A percentile compares a stretch with the other conserved stretches of the same genome.
These are phyloP conservation scores for Gautieria morchelliformis DNA, from an alignment of 768 basidiomycete species.

Conservation along the genomic window DNA sequence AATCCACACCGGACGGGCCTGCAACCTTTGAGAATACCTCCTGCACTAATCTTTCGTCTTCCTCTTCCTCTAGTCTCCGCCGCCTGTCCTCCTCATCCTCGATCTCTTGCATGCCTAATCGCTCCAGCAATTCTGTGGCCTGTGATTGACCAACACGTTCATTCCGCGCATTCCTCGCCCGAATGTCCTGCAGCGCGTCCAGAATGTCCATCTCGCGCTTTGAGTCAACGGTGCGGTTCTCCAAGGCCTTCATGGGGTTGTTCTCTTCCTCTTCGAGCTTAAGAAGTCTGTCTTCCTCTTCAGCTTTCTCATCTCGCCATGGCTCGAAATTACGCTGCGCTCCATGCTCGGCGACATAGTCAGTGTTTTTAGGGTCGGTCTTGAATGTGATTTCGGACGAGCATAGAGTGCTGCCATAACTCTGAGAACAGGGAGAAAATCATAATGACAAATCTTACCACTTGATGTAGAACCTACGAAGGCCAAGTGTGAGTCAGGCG, in stretches of 20 bases:
- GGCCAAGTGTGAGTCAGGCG: not conserved
- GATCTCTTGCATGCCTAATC: constrained; percentile 54
- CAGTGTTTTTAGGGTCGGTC: constrained; percentile 97
- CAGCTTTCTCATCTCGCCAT: constrained; percentile 77
- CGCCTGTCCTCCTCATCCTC: constrained; percentile 72
- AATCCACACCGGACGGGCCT: constrained; percentile 11
- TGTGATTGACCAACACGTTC: constrained; percentile 66
- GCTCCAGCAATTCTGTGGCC: constrained; percentile 55
- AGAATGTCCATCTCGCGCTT: constrained; percentile 98
- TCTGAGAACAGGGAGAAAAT: constrained; percentile 10
- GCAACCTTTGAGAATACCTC: constrained; percentile 75
- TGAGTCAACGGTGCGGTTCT: constrained; percentile 85
- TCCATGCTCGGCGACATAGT: constrained; percentile 89
- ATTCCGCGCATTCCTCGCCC: constrained; percentile 78
- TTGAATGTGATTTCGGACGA: constrained; percentile 99
- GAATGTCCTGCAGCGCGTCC: constrained; percentile 89
- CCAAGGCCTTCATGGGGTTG: constrained; percentile 94
- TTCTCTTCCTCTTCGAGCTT: constrained; percentile 88
- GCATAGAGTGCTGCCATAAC: constrained; percentile 65
- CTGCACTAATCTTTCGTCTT: constrained; percentile 85
- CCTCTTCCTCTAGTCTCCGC: constrained; percentile 66
- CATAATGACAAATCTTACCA: constrained; percentile 43
- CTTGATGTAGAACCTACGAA: constrained; percentile 66
- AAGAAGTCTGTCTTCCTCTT: constrained; percentile 73
- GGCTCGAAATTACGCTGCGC: constrained; percentile 97